These are phyloP conservation scores for Raphanus sativus DNA, from an alignment of 345 rosid species.

Conservation along the genomic window DNA sequence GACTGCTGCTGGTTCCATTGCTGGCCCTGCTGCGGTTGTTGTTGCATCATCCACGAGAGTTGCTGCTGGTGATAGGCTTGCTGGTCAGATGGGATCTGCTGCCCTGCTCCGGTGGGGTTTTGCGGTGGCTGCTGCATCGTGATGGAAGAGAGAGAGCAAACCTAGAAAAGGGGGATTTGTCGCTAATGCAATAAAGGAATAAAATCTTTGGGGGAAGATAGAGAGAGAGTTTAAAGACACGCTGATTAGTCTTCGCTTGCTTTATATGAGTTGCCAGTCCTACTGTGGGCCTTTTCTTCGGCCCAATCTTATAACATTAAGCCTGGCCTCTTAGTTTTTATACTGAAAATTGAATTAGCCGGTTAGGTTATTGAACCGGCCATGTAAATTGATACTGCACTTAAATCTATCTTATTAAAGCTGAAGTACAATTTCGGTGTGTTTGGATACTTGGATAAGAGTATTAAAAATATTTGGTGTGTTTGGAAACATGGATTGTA, in stretches of 20 bases:
- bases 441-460: too few relatives aligned
- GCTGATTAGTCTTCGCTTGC: not conserved
- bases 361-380: not conserved
- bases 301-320: not conserved
- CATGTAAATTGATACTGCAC: too few relatives aligned
- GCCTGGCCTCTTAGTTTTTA: not conserved
- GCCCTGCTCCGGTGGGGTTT: conserved; percentile 47
- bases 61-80: conserved; percentile 43
- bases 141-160: not conserved
- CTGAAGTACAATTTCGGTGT: too few relatives aligned
- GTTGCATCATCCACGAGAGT: conserved; percentile 69
- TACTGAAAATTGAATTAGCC: not conserved
- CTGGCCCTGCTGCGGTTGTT: conserved; percentile 49
- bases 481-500: too few relatives aligned
- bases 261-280: not conserved
- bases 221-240: not conserved
- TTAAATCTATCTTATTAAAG: too few relatives aligned
- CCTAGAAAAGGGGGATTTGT: conserved; percentile 27
- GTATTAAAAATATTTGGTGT: too few relatives aligned
- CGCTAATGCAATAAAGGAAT: not conserved
- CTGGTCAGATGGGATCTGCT: conserved; percentile 41
- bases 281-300: not conserved
- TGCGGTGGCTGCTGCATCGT: conserved; percentile 79
- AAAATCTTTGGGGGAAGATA: not conserved
- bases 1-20: conserved; percentile 44